phyloP scores from a whole-genome alignment of 2,329 filamentous ascomycete genomes.

The Verticillium nonalfalfae region DNA sequence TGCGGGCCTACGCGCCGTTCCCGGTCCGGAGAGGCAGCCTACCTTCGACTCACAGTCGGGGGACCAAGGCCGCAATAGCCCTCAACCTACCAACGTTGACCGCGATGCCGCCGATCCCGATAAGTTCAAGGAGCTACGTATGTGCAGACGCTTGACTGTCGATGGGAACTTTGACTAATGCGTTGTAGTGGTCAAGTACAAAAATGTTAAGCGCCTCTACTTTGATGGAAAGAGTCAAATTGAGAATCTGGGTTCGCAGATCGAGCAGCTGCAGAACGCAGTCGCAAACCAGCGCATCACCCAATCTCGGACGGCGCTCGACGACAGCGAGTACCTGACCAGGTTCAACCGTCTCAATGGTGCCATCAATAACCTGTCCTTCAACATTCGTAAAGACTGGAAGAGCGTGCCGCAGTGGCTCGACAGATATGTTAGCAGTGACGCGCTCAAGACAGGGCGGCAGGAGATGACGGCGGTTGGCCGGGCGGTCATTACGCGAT shows the following conservation, averaged over 20 bases:
- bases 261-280: constrained; percentile 95
- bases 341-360: constrained; percentile 89
- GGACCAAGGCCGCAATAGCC: constrained; percentile 49
- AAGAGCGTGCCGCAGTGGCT: constrained; percentile 75
- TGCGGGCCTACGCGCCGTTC: constrained; percentile 32
- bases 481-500: constrained; percentile 79
- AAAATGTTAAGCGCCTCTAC: constrained; percentile 95
- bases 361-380: constrained; percentile 88
- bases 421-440: constrained; percentile 70
- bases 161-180: background rate
- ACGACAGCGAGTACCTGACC: constrained; percentile 89
- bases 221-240: constrained; percentile 94
- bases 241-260: constrained; percentile 77
- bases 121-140: constrained; percentile 54
- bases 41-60: constrained; percentile 34
- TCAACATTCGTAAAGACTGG: constrained; percentile 97
- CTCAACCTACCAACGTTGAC: constrained; percentile 41
- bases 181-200: constrained; percentile 78
- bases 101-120: constrained; percentile 39
- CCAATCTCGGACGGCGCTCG: constrained; percentile 86
- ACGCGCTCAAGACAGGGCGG: constrained; percentile 79
- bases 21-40: constrained; percentile 26
- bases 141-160: constrained; percentile 13
- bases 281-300: constrained; percentile 93
- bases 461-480: constrained; percentile 98